Conservation (phyloP, 495 filamentous ascomycete species). For the Aspergillus affinis region DNA sequence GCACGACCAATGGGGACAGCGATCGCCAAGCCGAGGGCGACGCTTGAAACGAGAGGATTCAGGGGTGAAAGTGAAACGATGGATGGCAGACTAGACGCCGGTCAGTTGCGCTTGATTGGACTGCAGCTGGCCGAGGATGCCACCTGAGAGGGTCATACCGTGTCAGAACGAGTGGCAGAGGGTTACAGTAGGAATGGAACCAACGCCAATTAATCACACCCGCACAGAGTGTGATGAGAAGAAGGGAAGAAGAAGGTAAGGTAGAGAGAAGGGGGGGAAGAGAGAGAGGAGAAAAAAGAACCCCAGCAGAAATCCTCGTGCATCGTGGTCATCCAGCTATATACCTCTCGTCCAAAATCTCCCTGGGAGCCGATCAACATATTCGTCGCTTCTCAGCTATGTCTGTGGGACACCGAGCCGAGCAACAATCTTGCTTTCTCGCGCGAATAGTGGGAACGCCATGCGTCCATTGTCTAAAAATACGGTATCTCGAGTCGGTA, state of each 20-base stretch:
- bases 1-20: constrained; percentile 29
- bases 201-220: not conserved
- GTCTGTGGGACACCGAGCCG: too few species aligned
- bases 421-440: not conserved
- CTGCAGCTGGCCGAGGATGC: not conserved
- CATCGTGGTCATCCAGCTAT: not conserved
- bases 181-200: not conserved
- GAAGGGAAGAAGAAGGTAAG: constrained; percentile 4
- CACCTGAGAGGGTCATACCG: not conserved
- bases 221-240: not conserved
- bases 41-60: constrained; percentile 34
- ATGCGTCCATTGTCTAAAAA: not conserved
- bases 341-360: not conserved
- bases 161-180: not conserved
- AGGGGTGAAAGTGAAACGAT: constrained; percentile 36
- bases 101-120: constrained; percentile 5
- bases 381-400: not conserved
- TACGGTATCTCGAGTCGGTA: not conserved
- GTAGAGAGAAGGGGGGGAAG: constrained; percentile 10
- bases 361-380: not conserved
- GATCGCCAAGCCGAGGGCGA: constrained; percentile 8
- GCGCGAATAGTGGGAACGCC: not conserved
- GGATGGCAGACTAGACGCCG: constrained; percentile 15
- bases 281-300: constrained; percentile 3
- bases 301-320: not conserved